Evolutionary conservation across 768 basidiomycete genomes (phyloP), one percentile per base, ranked within the genome.

Genomic region (Exidia glandulosa): DNA sequence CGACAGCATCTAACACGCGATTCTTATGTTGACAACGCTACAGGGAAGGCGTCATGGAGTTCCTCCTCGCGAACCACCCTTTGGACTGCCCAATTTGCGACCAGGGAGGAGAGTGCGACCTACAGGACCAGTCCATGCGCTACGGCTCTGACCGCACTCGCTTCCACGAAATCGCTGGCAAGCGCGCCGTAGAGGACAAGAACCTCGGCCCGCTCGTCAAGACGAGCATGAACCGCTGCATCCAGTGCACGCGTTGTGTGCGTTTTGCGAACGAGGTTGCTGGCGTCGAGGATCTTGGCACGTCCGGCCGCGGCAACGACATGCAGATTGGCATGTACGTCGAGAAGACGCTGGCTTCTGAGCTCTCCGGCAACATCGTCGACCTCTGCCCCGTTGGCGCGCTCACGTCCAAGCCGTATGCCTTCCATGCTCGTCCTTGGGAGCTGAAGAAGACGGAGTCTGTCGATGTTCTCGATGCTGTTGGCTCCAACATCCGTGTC

Each of bases 221-320:
- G 80, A 97, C 95, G 2, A 90, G 87, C 61, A 97, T 97, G 95
- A 96, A 91, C 74, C 86, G 96, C 37, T 98, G 96, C 76, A 98
- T 99, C 66, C 96, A 99, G 73, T 99, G 96, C 76, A 99, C 96
- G 5, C 92, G 96, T 61, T 99, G 96, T 73, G 90, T 98, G 30
- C 90, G 96, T 57, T 99, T 99, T 70, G 95, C 96, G 31, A 99
- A 98, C 75, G 96, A 99, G 71, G 95, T 98, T 50, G 96, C 96
- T 1, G 96, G 96, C 59, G 94, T 97, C 7, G 94, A 98, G 75
- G 95, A 98, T 67, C 77, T 99, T 27, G 96, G 96, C 48, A 94
- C 94, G 2, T 94, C 94, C 2, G 96, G 96, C 12, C 87, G 95
- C 62, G 96, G 96, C 56, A 98, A 99, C 71, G 94, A 95, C 77